Conservation (phyloP, 2,329 filamentous ascomycete species). For the Trichocomaceae sp. region DNA sequence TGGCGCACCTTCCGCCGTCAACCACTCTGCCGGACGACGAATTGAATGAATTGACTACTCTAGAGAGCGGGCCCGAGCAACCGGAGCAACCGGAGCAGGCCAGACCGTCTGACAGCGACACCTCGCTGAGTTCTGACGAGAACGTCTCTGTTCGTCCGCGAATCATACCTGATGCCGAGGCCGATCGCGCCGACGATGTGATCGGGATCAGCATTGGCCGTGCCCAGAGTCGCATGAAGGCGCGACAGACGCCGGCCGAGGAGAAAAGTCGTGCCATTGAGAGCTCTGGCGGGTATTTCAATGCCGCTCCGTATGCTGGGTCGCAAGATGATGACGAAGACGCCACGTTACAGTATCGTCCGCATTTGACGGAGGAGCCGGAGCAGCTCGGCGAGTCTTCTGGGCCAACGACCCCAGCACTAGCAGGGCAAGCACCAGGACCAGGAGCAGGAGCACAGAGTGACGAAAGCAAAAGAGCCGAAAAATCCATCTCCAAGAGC, state of each 20-base stretch:
- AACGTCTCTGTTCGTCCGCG: background rate
- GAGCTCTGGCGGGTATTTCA: slow-evolving; percentile 45
- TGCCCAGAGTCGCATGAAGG: slow-evolving; percentile 51
- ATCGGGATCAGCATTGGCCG: slow-evolving; percentile 55
- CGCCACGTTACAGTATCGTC: slow-evolving; percentile 23
- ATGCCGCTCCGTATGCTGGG: slow-evolving; percentile 26
- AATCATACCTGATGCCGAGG: slow-evolving; percentile 18
- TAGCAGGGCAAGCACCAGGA: background rate
- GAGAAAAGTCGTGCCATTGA: slow-evolving; percentile 55
- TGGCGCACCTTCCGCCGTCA: background rate
- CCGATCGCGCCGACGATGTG: slow-evolving; percentile 35
- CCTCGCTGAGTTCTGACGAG: slow-evolving; percentile 7
- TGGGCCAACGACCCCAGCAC: background rate
- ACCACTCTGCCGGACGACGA: background rate
- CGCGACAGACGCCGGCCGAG: slow-evolving; percentile 51
- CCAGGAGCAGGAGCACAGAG: background rate
- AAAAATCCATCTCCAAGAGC: slow-evolving; percentile 11
- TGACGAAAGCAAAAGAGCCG: slow-evolving; percentile 7
- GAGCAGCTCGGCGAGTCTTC: slow-evolving; percentile 16
- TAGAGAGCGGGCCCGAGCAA: background rate
- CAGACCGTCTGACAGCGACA: slow-evolving; percentile 3
- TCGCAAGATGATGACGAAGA: slow-evolving; percentile 14
- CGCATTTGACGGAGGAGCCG: slow-evolving; percentile 29
- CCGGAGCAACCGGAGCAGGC: background rate
- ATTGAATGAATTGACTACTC: background rate